Conservation (phyloP, 2,329 filamentous ascomycete species). For the Meredithiella fracta region DNA sequence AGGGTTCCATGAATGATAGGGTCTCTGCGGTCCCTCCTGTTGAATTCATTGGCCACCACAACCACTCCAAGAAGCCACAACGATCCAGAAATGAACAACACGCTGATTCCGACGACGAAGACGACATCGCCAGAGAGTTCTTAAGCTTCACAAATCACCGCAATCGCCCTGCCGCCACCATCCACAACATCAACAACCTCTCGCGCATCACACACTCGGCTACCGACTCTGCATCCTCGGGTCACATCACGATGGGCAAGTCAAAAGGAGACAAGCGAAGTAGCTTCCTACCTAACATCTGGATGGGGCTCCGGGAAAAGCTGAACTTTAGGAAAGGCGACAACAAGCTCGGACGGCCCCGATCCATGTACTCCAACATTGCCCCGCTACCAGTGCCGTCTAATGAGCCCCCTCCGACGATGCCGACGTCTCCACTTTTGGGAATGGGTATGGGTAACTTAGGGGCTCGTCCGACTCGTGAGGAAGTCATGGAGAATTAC, state of each 20-base stretch:
- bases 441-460: constrained; percentile 12
- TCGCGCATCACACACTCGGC: constrained; percentile 4
- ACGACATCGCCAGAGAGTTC: constrained; percentile 16
- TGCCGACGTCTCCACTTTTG: neutral
- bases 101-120: constrained; percentile 17
- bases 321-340: constrained; percentile 17
- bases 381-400: neutral
- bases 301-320: constrained; percentile 19
- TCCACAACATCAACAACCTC: constrained; percentile 4
- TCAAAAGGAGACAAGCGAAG: constrained; percentile 11
- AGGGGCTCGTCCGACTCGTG: constrained; percentile 18
- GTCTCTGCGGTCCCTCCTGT: constrained; percentile 53
- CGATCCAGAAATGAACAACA: constrained; percentile 18
- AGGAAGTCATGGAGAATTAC: constrained; percentile 41
- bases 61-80: neutral
- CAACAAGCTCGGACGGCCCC: constrained; percentile 7
- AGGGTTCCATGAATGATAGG: constrained; percentile 78
- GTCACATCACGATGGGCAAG: constrained; percentile 9
- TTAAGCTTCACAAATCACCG: constrained; percentile 4
- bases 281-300: constrained; percentile 17
- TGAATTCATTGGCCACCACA: constrained; percentile 37
- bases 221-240: neutral
- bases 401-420: neutral
- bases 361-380: constrained; percentile 11
- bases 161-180: neutral